phyloP scores from a whole-genome alignment of 164 flowering plant genomes.

The Berberis vulgaris region DNA sequence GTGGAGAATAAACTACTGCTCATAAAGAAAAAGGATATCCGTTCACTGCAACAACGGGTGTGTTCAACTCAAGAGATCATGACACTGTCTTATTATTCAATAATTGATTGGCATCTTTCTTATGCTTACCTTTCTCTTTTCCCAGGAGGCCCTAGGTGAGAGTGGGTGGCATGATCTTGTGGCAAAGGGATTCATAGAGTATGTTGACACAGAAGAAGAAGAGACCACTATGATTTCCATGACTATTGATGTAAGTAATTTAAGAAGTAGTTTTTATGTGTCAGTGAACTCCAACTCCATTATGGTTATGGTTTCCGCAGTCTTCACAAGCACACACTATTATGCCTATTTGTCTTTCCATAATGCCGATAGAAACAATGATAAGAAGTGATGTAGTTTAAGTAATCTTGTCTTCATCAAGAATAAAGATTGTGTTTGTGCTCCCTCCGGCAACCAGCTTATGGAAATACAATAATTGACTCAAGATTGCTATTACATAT shows the following conservation, averaged over 20 bases:
- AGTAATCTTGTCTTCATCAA: background rate
- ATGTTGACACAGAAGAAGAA: constrained; percentile 96
- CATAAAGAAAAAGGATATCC: constrained; percentile 83
- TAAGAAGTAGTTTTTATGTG: background rate
- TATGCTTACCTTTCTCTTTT: constrained; percentile 7
- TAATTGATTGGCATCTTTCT: background rate
- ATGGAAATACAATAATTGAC: background rate
- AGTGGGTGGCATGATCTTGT: constrained; percentile 97
- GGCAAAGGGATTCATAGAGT: constrained; percentile 83
- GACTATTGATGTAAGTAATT: constrained; percentile 73
- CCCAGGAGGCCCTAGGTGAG: constrained; percentile 75
- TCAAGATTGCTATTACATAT: background rate
- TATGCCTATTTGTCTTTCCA: too few relatives aligned
- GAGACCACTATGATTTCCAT: constrained; percentile 99
- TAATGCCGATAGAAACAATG: too few relatives aligned
- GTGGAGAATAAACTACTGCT: constrained; percentile 88
- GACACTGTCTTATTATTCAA: background rate
- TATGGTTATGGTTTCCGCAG: background rate
- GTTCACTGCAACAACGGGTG: constrained; percentile 77
- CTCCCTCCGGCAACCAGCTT: background rate
- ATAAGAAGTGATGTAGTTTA: background rate
- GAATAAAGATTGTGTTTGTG: background rate
- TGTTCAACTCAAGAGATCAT: constrained; percentile 8
- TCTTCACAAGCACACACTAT: too few relatives aligned
- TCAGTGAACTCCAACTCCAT: background rate